phyloP scores from a whole-genome alignment of 2,329 filamentous ascomycete species.

The Albifimbria verrucaria region DNA sequence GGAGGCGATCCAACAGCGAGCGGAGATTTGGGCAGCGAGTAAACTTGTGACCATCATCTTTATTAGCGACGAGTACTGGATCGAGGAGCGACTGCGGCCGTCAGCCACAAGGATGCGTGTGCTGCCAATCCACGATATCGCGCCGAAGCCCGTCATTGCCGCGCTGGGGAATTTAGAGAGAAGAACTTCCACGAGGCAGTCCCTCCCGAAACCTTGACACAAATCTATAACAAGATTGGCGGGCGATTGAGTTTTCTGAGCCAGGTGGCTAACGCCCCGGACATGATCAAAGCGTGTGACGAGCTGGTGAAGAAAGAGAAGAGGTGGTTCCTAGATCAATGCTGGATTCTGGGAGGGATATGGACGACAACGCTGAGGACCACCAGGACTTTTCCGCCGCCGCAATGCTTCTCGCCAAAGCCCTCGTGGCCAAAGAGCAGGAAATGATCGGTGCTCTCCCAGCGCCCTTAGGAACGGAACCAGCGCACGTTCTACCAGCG shows the following conservation, averaged over 20 bases:
- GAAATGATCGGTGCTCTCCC: slow-evolving; percentile 16
- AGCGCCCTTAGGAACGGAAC: slow-evolving; percentile 21
- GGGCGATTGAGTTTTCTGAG: slow-evolving; percentile 51
- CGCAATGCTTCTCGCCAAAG: slow-evolving; percentile 57
- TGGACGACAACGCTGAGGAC: slow-evolving; percentile 67
- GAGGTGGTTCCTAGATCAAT: slow-evolving; percentile 66
- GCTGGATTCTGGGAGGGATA: slow-evolving; percentile 63
- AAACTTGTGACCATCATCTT: slow-evolving; percentile 60
- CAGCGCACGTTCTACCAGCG: slow-evolving; percentile 36
- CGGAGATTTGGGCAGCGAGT: slow-evolving; percentile 70
- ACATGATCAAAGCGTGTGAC: slow-evolving; percentile 50
- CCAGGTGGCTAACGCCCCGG: slow-evolving; percentile 46
- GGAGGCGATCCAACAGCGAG: slow-evolving; percentile 67
- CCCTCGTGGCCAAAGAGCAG: slow-evolving; percentile 46
- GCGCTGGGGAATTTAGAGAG: slow-evolving; percentile 47
- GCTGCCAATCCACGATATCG: slow-evolving; percentile 49
- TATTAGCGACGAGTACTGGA: slow-evolving; percentile 59
- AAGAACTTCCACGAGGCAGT: slow-evolving; percentile 43
- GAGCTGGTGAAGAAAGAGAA: slow-evolving; percentile 59
- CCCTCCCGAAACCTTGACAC: slow-evolving; percentile 35
- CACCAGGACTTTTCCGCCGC: slow-evolving; percentile 56
- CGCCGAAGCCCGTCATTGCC: slow-evolving; percentile 42
- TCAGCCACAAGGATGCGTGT: slow-evolving; percentile 54
- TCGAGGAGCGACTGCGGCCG: slow-evolving; percentile 52
- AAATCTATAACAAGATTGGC: slow-evolving; percentile 52